Conservation (phyloP, 495 filamentous ascomycete species). For the Aspergillus homomorphus region DNA sequence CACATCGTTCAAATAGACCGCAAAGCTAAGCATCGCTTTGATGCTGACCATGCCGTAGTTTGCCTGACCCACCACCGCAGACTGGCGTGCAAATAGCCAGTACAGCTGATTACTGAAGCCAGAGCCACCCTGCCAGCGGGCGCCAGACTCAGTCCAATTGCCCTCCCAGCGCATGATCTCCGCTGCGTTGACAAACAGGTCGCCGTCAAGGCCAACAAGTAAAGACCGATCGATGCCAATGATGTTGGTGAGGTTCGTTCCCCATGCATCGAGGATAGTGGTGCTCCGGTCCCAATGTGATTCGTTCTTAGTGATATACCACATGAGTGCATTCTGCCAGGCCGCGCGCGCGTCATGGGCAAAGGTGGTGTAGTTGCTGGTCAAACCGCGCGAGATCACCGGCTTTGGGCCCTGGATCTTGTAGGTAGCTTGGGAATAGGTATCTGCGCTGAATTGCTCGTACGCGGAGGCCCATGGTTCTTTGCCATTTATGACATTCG, state of each 20-base stretch:
- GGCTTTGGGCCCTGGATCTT: constrained; percentile 28
- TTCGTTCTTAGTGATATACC: constrained; percentile 35
- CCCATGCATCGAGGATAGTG: constrained; percentile 37
- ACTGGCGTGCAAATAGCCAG: constrained; percentile 36
- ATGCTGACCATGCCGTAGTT: constrained; percentile 26
- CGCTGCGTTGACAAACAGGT: constrained; percentile 34
- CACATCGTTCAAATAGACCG: constrained; percentile 39
- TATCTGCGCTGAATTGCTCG: constrained; percentile 11
- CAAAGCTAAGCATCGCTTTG: constrained; percentile 34
- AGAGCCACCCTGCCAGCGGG: constrained; percentile 28
- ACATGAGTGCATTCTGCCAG: constrained; percentile 39
- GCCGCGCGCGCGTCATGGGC: constrained; percentile 30
- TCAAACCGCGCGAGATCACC: constrained; percentile 24
- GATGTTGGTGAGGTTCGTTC: constrained; percentile 29
- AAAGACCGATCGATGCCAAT: constrained; percentile 33
- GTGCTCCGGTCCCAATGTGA: constrained; percentile 29
- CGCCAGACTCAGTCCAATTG: constrained; percentile 33
- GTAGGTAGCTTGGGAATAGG: constrained; percentile 24
- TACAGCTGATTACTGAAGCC: constrained; percentile 40
- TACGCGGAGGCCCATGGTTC: constrained; percentile 14
- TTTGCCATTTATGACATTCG: neutral
- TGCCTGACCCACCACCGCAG: constrained; percentile 31
- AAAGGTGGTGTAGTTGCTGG: constrained; percentile 34
- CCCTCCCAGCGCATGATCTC: constrained; percentile 42
- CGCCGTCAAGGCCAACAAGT: constrained; percentile 31